Percentiles rank a stretch among this genome's conserved stretches.
Evolutionary conservation across 371 early-diverging fungal genomes (phyloP).

Genomic region (Actinomortierella ambigua): DNA sequence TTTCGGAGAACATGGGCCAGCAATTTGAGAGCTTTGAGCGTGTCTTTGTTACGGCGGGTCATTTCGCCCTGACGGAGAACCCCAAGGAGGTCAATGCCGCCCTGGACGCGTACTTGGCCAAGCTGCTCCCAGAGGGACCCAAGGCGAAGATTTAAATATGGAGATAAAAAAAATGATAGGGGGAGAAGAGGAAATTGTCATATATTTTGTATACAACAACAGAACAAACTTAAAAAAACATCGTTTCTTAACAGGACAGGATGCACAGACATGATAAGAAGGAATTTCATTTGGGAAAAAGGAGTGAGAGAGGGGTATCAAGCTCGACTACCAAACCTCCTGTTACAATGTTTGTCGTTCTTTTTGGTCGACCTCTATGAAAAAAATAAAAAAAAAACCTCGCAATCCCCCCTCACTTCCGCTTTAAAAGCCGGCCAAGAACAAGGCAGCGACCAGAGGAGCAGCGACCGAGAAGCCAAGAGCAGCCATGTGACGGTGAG

Average conservation of each 20-base stretch:
- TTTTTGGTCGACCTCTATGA: too few relatives aligned
- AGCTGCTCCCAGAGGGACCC: slow-evolving; percentile 1
- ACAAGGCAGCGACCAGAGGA: slow-evolving; percentile 1
- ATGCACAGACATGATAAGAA: too few relatives aligned
- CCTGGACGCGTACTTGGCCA: slow-evolving; percentile 19
- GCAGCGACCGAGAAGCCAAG: neutral
- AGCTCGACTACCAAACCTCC: too few relatives aligned
- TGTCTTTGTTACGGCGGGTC: slow-evolving; percentile 8
- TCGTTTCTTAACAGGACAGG: too few relatives aligned
- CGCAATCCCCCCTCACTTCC: too few relatives aligned
- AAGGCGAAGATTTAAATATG: too few relatives aligned
- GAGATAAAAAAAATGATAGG: too few relatives aligned
- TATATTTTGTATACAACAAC: slow-evolving; percentile 12
- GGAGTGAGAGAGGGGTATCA: too few relatives aligned
- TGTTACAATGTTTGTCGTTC: too few relatives aligned
- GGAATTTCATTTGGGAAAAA: too few relatives aligned
- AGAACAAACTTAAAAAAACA: neutral
- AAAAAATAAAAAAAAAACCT: too few relatives aligned
- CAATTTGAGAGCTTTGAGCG: slow-evolving; percentile 16
- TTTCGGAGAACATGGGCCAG: slow-evolving; percentile 15
- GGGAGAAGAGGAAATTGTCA: slow-evolving; percentile 1
- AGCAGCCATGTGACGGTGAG: neutral
- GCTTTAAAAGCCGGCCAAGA: neutral
- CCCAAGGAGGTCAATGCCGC: slow-evolving; percentile 16
- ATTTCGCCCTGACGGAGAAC: slow-evolving; percentile 30